Evolutionary conservation across 805 yeast species (phyloP).

Genomic region (Yarrowia divulgata): DNA sequence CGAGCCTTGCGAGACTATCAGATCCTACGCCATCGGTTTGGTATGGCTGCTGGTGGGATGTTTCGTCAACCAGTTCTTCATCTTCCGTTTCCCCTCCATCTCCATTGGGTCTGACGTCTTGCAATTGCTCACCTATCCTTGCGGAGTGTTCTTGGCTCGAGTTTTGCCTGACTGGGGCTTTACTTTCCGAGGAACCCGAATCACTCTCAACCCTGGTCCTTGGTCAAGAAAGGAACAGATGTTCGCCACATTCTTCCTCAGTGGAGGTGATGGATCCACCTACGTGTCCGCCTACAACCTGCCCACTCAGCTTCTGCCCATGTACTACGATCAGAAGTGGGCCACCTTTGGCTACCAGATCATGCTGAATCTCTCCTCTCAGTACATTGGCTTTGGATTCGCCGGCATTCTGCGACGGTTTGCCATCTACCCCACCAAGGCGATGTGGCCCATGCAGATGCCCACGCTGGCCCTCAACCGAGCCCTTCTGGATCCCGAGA

Average conservation of each 20-base stretch:
- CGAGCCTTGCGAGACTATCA: constrained; percentile 58
- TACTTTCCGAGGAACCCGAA: constrained; percentile 52
- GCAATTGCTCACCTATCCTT: constrained; percentile 66
- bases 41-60: constrained; percentile 63
- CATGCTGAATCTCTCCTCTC: constrained; percentile 62
- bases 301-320: constrained; percentile 48
- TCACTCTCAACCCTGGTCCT: constrained; percentile 67
- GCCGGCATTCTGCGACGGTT: constrained; percentile 68
- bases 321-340: constrained; percentile 48
- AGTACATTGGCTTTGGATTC: constrained; percentile 68
- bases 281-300: constrained; percentile 43
- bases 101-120: constrained; percentile 60
- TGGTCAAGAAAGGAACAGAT: constrained; percentile 69
- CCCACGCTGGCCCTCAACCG: constrained; percentile 65
- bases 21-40: constrained; percentile 60
- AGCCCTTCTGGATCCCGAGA: constrained; percentile 55
- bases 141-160: constrained; percentile 58
- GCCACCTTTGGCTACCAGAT: constrained; percentile 54
- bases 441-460: constrained; percentile 69
- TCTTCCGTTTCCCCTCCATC: constrained; percentile 63
- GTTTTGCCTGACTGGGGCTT: constrained; percentile 58
- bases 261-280: constrained; percentile 39
- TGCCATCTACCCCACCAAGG: constrained; percentile 66
- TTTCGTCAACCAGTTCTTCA: constrained; percentile 65
- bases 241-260: constrained; percentile 53